Evolutionary conservation across 495 filamentous ascomycete genomes (phyloP), one percentile per base, ranked within the genome.

Genomic region (Xylaria acuta): DNA sequence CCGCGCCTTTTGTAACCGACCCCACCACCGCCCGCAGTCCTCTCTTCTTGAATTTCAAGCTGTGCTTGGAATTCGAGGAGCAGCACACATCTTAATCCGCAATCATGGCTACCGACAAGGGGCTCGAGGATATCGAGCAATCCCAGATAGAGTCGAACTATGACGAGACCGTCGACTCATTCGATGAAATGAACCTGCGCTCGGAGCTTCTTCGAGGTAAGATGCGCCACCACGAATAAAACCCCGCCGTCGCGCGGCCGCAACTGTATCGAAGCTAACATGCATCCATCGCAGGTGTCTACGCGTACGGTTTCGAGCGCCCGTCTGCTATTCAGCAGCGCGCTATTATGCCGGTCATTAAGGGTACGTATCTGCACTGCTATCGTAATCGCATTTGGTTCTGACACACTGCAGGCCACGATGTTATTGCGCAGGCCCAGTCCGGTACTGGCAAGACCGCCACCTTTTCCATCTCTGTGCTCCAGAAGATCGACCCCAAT

Each of bases 121-220:
- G 95, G 84, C 93, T 98, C 85, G 95, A 98, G 89, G 95, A 98
- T 80, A 89, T 98, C 84, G 54, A 73, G 81, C 78, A 85, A 97
- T 97, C 93, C 82, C 93, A 95, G 87, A 98, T 99, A 88, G 96
- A 98, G 87, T 97, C 95, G 80, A 99, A 98, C 93, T 99, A 99
- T 86, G 96, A 99, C 90, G 97, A 99, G 90, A 93, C 95, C 78
- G 96, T 95, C 83, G 96, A 99, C 85, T 97, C 94, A 70, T 99
- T 99, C 84, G 96, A 99, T 85, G 88, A 94, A 73, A 99, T 99
- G 96, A 91, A 92, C 85, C 89, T 99, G 79, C 97, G 97, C 89
- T 77, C 92, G 62, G 96, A 99, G 89, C 91, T 99, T 79, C 92
- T 99, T 79, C 95, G 96, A 87, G 96, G 94, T 96, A 91, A 86